Evolutionary conservation across 305 asterid genomes (phyloP).

Genomic region (Fraxinus sp.): DNA sequence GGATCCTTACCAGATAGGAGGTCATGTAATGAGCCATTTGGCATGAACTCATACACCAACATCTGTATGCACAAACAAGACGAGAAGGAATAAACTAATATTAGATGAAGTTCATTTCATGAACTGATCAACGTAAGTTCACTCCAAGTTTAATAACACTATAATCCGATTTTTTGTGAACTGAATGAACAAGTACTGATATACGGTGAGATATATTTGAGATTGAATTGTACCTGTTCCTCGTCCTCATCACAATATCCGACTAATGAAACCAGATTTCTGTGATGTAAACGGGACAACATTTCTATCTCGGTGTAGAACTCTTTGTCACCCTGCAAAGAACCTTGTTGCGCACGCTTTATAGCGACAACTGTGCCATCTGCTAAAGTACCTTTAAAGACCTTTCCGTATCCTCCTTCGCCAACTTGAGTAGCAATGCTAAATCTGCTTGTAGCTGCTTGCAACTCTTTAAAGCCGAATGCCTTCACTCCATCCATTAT

Average conservation of each 20-base stretch:
- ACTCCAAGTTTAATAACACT: neutral
- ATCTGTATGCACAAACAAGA: constrained; percentile 31
- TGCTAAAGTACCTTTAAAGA: constrained; percentile 41
- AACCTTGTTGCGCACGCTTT: constrained; percentile 50
- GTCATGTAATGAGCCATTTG: constrained; percentile 54
- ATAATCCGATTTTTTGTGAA: neutral
- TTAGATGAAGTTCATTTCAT: neutral
- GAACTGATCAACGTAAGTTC: neutral
- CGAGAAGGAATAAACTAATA: neutral
- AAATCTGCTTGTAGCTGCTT: constrained; percentile 37
- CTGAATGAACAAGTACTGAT: neutral
- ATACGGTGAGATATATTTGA: neutral
- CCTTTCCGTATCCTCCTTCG: constrained; percentile 56
- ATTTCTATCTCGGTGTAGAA: constrained; percentile 55
- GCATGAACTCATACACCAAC: constrained; percentile 56
- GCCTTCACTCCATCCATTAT: constrained; percentile 54
- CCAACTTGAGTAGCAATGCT: constrained; percentile 39
- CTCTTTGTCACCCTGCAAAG: constrained; percentile 53
- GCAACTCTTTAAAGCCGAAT: constrained; percentile 40
- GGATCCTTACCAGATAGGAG: constrained; percentile 38
- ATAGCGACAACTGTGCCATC: constrained; percentile 45
- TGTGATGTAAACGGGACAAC: constrained; percentile 51
- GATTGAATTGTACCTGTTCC: constrained; percentile 35
- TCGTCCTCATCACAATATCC: constrained; percentile 54
- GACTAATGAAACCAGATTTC: constrained; percentile 48